These are phyloP conservation scores for Beauveria caledonica DNA, from an alignment of 2,329 filamentous ascomycete genomes.

Conservation along the genomic window DNA sequence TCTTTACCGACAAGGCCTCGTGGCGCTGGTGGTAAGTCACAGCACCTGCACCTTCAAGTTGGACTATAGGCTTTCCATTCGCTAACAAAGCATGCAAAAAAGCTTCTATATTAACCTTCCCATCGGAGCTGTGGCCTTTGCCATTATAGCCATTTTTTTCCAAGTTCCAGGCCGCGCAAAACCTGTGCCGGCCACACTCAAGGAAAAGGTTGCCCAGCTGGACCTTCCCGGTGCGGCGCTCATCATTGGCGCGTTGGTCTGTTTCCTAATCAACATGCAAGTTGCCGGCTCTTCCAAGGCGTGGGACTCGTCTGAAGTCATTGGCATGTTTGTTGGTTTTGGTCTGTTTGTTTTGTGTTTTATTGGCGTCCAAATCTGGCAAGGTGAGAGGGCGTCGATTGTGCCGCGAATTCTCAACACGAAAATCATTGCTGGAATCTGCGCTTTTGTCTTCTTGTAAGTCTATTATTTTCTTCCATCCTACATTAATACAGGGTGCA, in stretches of 20 bases:
- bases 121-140: conserved; percentile 12
- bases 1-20: conserved; percentile 16
- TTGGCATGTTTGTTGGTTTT: conserved; percentile 28
- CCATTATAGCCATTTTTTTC: conserved; percentile 24
- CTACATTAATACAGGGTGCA: too few species aligned
- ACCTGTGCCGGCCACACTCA: conserved; percentile 21
- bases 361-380: conserved; percentile 24
- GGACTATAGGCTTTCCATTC: too few species aligned
- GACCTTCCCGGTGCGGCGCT: conserved; percentile 21
- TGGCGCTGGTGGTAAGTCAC: neutral
- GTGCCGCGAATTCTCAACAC: conserved; percentile 25
- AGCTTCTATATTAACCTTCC: conserved; percentile 20
- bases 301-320: conserved; percentile 27
- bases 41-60: too few species aligned
- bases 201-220: conserved; percentile 30
- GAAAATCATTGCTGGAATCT: neutral
- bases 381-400: conserved; percentile 30
- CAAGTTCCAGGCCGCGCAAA: conserved; percentile 24
- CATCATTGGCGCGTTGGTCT: conserved; percentile 30
- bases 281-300: conserved; percentile 30
- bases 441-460: neutral
- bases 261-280: conserved; percentile 32
- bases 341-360: conserved; percentile 21
- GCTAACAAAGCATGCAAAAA: too few species aligned
- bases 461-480: too few species aligned